These are phyloP conservation scores for Spergularia azorica DNA, from an alignment of 179 eudicot species.

Conservation along the genomic window DNA sequence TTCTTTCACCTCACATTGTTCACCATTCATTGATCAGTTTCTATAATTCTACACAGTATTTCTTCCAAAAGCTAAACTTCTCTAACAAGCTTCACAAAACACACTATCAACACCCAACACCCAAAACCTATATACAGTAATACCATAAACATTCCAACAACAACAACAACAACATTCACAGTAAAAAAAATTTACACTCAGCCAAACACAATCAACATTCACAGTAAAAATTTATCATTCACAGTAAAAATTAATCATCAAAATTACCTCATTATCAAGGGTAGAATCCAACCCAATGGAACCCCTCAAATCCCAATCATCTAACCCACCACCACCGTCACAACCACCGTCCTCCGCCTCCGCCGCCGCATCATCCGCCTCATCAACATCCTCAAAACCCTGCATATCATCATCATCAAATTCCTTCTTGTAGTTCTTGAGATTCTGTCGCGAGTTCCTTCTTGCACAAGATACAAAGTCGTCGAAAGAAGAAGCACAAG, in stretches of 20 bases:
- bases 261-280: conserved; percentile 65
- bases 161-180: no score
- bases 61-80: no score
- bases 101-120: neutral
- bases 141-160: neutral
- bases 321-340: conserved; percentile 21
- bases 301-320: conserved; percentile 49
- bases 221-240: neutral
- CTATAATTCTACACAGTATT: no score
- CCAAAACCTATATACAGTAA: neutral
- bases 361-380: conserved; percentile 4
- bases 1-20: no score
- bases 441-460: conserved; percentile 24
- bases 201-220: neutral
- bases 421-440: conserved; percentile 24
- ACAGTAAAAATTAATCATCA: no score
- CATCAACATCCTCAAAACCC: conserved; percentile 11
- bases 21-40: no score
- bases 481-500: conserved; percentile 32
- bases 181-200: neutral
- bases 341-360: conserved; percentile 10
- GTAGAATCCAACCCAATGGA: conserved; percentile 71
- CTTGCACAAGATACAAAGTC: conserved; percentile 33
- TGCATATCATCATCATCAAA: conserved; percentile 16
- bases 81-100: neutral